These are phyloP conservation scores for Apiospora aurea DNA, from an alignment of 2,329 filamentous ascomycete genomes.

Conservation along the genomic window DNA sequence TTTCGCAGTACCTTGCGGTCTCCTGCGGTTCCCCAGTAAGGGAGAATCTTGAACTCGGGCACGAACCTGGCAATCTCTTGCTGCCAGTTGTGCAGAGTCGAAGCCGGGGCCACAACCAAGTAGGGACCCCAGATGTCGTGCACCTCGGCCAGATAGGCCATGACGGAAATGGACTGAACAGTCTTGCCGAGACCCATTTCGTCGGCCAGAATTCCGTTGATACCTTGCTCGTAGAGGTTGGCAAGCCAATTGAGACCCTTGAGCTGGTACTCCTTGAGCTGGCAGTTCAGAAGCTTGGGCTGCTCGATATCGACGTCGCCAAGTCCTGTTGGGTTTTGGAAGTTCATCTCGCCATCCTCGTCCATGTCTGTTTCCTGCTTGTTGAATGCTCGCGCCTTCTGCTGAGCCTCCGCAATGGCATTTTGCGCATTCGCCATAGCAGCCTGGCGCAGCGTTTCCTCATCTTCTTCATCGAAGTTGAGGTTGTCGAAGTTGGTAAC, in stretches of 20 bases:
- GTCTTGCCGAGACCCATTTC: constrained; percentile 99
- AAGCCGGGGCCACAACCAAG: constrained; percentile 93
- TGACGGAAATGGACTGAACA: constrained; percentile 97
- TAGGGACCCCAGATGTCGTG: constrained; percentile 99
- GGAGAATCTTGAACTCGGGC: constrained; percentile 90
- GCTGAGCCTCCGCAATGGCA: constrained; percentile 92
- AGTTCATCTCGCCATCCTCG: constrained; percentile 98
- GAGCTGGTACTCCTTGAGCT: constrained; percentile 97
- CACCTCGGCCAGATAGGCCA: constrained; percentile 96
- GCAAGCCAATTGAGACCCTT: constrained; percentile 99
- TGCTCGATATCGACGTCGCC: constrained; percentile 95
- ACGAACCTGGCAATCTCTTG: constrained; percentile 97
- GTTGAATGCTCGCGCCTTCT: constrained; percentile 93
- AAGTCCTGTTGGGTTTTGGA: constrained; percentile 96
- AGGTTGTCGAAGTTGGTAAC: constrained; percentile 95
- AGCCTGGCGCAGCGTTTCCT: constrained; percentile 76
- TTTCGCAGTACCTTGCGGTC: constrained; percentile 96
- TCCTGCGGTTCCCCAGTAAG: constrained; percentile 95
- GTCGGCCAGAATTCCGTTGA: constrained; percentile 98
- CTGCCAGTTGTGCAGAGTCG: constrained; percentile 98
- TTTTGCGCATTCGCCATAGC: constrained; percentile 96
- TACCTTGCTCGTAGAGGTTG: constrained; percentile 98
- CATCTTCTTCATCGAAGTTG: constrained; percentile 95
- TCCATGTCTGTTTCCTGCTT: constrained; percentile 74
- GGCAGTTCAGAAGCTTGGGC: constrained; percentile 89